phyloP scores from a whole-genome alignment of 208 protist species.

The Trypanosomatidae sp. region DNA sequence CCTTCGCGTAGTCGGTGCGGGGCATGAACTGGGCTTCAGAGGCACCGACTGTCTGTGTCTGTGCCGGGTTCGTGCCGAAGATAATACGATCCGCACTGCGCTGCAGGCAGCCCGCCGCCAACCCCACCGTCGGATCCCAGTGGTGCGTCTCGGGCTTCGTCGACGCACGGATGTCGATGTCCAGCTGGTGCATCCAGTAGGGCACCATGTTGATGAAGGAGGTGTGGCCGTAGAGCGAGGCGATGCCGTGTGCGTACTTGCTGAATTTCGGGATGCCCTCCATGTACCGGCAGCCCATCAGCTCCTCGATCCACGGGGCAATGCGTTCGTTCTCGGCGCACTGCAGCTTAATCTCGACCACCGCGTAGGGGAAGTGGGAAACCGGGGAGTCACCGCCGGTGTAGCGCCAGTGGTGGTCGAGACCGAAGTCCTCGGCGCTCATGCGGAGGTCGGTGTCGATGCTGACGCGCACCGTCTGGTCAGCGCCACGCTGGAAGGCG shows the following conservation, averaged over 20 bases:
- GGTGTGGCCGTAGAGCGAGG: slow-evolving; percentile 85
- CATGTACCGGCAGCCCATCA: slow-evolving; percentile 91
- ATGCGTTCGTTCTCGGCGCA: slow-evolving; percentile 89
- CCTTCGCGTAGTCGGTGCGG: slow-evolving; percentile 69
- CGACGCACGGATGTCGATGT: slow-evolving; percentile 87
- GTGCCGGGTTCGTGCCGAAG: slow-evolving; percentile 71
- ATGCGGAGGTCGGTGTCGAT: slow-evolving; percentile 88
- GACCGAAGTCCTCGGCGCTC: slow-evolving; percentile 82
- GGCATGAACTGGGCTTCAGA: slow-evolving; percentile 82
- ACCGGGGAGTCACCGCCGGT: slow-evolving; percentile 60
- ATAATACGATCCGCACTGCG: slow-evolving; percentile 77
- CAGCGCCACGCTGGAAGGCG: slow-evolving; percentile 83
- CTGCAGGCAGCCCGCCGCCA: slow-evolving; percentile 77
- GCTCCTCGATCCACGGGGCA: slow-evolving; percentile 87
- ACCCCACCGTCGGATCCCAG: slow-evolving; percentile 83
- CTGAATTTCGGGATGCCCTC: slow-evolving; percentile 89
- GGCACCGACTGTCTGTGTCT: slow-evolving; percentile 83
- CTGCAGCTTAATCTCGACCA: slow-evolving; percentile 89
- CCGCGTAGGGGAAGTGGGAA: slow-evolving; percentile 84
- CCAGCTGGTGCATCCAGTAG: slow-evolving; percentile 90
- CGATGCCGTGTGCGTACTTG: slow-evolving; percentile 91
- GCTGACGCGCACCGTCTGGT: slow-evolving; percentile 86
- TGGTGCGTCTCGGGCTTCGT: slow-evolving; percentile 81
- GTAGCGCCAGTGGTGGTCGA: slow-evolving; percentile 88
- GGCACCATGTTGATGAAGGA: slow-evolving; percentile 87